Conservation (phyloP, 2,329 filamentous ascomycete species). For the Chaetomiaceae sp. region DNA sequence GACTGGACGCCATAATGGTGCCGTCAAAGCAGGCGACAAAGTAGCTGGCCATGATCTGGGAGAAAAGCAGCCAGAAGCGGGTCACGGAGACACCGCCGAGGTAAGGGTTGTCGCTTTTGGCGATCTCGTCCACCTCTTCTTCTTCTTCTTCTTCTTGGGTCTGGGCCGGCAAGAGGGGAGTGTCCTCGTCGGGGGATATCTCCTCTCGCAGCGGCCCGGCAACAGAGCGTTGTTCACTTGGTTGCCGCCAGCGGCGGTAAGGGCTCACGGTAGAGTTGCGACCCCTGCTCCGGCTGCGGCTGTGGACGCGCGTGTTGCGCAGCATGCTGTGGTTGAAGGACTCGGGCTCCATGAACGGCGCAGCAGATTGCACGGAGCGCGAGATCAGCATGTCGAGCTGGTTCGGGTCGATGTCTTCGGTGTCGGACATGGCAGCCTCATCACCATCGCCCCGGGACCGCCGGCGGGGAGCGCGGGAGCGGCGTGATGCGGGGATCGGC, state of each 20-base stretch:
- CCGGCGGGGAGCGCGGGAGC: background rate
- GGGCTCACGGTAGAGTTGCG: slow-evolving; percentile 2
- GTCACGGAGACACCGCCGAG: slow-evolving; percentile 44
- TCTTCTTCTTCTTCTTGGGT: background rate
- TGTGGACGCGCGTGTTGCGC: slow-evolving; percentile 27
- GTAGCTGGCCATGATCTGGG: slow-evolving; percentile 53
- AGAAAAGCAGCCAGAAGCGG: slow-evolving; percentile 61
- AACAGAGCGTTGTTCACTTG: background rate
- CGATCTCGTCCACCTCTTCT: background rate
- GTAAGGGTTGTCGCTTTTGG: slow-evolving; percentile 29
- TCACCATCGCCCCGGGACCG: slow-evolving; percentile 1
- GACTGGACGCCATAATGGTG: slow-evolving; percentile 76
- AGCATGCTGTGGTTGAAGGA: slow-evolving; percentile 39
- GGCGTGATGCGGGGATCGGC: slow-evolving; percentile 5
- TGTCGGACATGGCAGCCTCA: slow-evolving; percentile 14
- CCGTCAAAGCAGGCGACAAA: slow-evolving; percentile 66
- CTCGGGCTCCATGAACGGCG: slow-evolving; percentile 41
- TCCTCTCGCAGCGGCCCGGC: background rate
- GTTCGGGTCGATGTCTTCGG: slow-evolving; percentile 31
- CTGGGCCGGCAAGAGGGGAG: slow-evolving; percentile 16
- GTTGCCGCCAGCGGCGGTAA: background rate
- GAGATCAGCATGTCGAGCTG: slow-evolving; percentile 38
- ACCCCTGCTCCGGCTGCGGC: slow-evolving; percentile 21
- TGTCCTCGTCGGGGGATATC: slow-evolving; percentile 10
- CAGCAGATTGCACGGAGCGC: slow-evolving; percentile 37